Evolutionary conservation across 78 protist genomes (phyloP), one percentile per base, ranked within the genome.

Genomic region (Neovahlkampfia damariscottae): DNA sequence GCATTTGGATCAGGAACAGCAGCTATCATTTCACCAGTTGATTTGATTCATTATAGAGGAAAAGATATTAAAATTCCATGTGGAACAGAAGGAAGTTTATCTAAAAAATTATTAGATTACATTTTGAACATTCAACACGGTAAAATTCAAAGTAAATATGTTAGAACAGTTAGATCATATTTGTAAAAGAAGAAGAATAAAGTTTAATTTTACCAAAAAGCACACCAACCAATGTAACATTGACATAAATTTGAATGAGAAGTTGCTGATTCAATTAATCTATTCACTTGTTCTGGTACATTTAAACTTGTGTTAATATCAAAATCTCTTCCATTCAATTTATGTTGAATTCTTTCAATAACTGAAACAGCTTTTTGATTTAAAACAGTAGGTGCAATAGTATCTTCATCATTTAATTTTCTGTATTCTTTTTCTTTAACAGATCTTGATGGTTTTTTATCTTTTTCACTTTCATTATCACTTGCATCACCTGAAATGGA

Each of bases 1-100:
- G 67, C 82, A 40, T 96, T 96, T 69, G 99, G 98, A 9, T 83
- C 93, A 28, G 99, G 99, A 29, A 96, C 99, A 4, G 99, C 99
- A 3, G 94, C 95, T 40, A 88, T 95, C 37, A 94, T 96, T 8
- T 67, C 87, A 4, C 98, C 98, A 34, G 86, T 96, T 66, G 32
- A 81, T 28, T 38, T 62, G 5, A 86, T 96, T 66, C 9, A 35
- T 38, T 95, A 78, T 84, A 31, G 88, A 82, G 96, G 91, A 29
- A 40, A 36, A 8, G 68, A 80, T 41, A 8, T 38, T 36, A 2
- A 2, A 8, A 36, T 80, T 19, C 82, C 82, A 10, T 30, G 30
- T 34, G 3, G 9, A 5, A 28, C 19, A 19, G 28, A 19, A 28
- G 19, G 19, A 19, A n/a, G n/a, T n/a, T 31, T 80, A n/a, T 34